Evolutionary conservation across 768 basidiomycete species (phyloP).

Genomic region (Leccinum sublutescens): DNA sequence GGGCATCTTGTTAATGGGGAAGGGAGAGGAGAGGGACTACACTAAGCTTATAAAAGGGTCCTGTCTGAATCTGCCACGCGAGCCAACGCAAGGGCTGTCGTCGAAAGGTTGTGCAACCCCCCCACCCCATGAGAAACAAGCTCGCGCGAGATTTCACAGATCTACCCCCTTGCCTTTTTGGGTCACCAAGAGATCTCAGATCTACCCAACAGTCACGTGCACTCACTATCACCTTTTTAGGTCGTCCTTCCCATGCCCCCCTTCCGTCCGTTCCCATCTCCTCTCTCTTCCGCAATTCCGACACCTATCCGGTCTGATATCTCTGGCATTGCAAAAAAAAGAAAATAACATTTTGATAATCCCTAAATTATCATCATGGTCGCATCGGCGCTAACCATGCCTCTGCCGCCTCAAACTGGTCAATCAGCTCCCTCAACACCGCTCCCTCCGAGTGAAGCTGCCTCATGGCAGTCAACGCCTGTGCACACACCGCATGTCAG

Average conservation of each 20-base stretch:
- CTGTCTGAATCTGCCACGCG: constrained; percentile 26
- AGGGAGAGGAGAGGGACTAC: constrained; percentile 10
- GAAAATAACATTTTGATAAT: neutral
- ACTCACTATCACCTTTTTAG: constrained; percentile 18
- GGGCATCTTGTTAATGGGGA: constrained; percentile 14
- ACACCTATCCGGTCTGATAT: constrained; percentile 1
- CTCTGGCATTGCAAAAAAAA: neutral
- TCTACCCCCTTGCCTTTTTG: neutral
- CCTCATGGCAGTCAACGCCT: constrained; percentile 88
- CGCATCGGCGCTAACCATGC: constrained; percentile 91
- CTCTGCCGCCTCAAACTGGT: constrained; percentile 95
- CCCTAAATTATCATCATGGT: constrained; percentile 57
- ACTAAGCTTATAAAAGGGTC: constrained; percentile 17
- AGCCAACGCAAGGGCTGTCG: constrained; percentile 15
- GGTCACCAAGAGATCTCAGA: constrained; percentile 21
- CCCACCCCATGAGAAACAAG: constrained; percentile 23
- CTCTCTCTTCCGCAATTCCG: constrained; percentile 12
- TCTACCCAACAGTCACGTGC: constrained; percentile 21
- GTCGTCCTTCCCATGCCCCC: constrained; percentile 14
- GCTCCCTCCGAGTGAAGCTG: constrained; percentile 81
- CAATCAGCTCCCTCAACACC: constrained; percentile 83
- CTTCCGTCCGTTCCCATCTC: constrained; percentile 18
- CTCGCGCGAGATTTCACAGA: constrained; percentile 21
- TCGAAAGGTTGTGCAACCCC: constrained; percentile 2
- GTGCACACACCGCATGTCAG: constrained; percentile 26